phyloP scores from a whole-genome alignment of 495 filamentous ascomycete genomes.

The Neurospora sp. region DNA sequence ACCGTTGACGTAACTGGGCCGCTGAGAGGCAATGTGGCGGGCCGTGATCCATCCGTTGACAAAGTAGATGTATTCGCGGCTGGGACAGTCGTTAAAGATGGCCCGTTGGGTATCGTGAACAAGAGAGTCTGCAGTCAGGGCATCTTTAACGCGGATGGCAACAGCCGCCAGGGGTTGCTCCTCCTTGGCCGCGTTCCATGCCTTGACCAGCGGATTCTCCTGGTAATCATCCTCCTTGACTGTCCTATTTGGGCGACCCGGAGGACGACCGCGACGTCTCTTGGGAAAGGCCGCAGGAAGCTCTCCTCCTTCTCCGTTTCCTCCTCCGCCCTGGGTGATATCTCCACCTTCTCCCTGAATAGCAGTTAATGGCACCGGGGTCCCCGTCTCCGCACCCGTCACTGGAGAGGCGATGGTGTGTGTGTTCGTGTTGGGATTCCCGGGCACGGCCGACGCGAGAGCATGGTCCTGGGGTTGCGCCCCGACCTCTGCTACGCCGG shows the following conservation, averaged over 20 bases:
- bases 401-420: neutral
- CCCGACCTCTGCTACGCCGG: neutral
- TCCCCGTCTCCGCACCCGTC: neutral
- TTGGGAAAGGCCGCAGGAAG: constrained; percentile 20
- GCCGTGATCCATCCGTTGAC: constrained; percentile 28
- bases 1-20: constrained; percentile 27
- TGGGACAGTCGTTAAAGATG: constrained; percentile 16
- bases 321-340: neutral
- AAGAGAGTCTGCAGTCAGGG: constrained; percentile 16
- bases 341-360: neutral
- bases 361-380: neutral
- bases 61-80: constrained; percentile 22
- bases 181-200: constrained; percentile 21
- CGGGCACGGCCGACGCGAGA: neutral
- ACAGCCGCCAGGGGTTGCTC: constrained; percentile 12
- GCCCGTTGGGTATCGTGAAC: constrained; percentile 22
- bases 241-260: constrained; percentile 22
- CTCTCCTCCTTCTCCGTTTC: neutral
- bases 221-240: constrained; percentile 22
- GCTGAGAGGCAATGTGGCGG: constrained; percentile 23
- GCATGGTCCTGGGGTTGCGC: neutral
- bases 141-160: constrained; percentile 16
- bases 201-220: constrained; percentile 15
- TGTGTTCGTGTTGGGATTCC: neutral
- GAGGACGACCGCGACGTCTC: constrained; percentile 23